Evolutionary conservation across 768 basidiomycete genomes (phyloP).

Genomic region (Suillus spraguei): DNA sequence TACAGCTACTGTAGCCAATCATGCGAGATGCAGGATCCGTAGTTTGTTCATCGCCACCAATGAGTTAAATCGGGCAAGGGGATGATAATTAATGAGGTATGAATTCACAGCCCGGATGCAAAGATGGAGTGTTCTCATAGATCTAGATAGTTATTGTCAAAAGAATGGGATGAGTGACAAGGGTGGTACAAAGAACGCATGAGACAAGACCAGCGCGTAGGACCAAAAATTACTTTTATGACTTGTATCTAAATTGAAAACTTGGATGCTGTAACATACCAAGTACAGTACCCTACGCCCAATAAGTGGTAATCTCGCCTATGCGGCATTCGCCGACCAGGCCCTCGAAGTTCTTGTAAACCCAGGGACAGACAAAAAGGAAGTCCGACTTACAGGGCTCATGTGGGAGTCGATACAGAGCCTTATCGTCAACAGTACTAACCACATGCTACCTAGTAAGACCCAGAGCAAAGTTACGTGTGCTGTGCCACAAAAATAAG

Average conservation of each 20-base stretch:
- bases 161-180: background rate
- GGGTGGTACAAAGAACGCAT: constrained; percentile 1
- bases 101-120: background rate
- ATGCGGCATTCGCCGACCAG: background rate
- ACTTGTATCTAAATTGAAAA: too few species aligned
- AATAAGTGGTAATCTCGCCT: background rate
- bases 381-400: background rate
- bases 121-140: background rate
- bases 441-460: background rate
- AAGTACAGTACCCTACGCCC: background rate
- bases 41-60: background rate
- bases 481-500: constrained; percentile 1
- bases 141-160: background rate
- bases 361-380: background rate
- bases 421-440: background rate
- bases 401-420: background rate
- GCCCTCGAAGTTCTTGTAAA: background rate
- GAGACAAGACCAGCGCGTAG: background rate
- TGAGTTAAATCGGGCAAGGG: too few species aligned
- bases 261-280: background rate
- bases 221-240: background rate
- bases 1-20: constrained; percentile 17
- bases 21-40: background rate
- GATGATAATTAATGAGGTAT: too few species aligned
- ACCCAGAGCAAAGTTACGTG: background rate